Evolutionary conservation across 1,139 yeast species (phyloP).

Genomic region (Zygosaccharomyces sapae): DNA sequence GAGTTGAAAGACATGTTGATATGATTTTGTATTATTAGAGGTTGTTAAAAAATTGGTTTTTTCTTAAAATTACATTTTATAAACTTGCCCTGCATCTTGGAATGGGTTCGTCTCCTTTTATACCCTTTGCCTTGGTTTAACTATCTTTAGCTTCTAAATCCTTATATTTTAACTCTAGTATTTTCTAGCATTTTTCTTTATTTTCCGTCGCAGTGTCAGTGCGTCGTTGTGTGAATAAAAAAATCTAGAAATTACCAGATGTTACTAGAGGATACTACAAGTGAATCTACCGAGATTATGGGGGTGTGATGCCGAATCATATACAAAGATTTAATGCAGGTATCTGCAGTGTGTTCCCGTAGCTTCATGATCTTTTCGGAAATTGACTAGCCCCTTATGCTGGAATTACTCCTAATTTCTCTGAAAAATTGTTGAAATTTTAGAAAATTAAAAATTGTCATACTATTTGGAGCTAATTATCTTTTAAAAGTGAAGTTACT

Average conservation of each 20-base stretch:
- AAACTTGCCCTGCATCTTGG: too few species aligned
- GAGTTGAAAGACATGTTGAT: conserved; percentile 37
- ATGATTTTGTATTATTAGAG: neutral
- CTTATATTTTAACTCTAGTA: neutral
- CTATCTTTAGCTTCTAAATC: neutral
- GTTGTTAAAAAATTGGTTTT: neutral
- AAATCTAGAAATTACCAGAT: neutral
- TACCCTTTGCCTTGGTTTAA: neutral
- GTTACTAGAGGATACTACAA: neutral
- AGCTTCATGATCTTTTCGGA: too few species aligned
- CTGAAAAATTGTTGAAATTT: too few species aligned
- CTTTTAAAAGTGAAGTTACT: too few species aligned
- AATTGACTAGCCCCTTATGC: too few species aligned
- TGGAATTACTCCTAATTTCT: too few species aligned
- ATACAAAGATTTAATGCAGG: too few species aligned
- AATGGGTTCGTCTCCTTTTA: neutral
- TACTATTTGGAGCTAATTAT: too few species aligned
- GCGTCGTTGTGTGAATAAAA: neutral
- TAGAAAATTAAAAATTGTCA: too few species aligned
- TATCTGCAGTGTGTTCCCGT: too few species aligned
- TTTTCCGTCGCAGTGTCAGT: neutral
- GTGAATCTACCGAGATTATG: neutral
- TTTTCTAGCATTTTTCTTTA: neutral
- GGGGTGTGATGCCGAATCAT: neutral
- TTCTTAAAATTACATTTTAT: too few species aligned